Evolutionary conservation across 805 yeast genomes (phyloP), one percentile per base, ranked within the genome.

Genomic region (Scheffersomyces amazonensis): DNA sequence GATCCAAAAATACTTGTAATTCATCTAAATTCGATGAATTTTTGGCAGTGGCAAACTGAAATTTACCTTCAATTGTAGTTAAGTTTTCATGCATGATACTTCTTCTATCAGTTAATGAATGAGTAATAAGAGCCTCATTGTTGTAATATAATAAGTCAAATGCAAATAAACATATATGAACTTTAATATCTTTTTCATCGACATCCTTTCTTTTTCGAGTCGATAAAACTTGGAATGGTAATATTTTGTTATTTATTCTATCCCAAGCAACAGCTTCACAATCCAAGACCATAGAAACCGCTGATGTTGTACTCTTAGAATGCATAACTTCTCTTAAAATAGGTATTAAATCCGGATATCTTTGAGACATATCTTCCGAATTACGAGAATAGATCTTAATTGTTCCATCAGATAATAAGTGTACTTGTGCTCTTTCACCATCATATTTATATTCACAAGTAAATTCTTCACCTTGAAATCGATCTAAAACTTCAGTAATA

Each of bases 221-320:
- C 1, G 96, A 84, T 35, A 93, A 66, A 0, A 88, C 84, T 60
- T 93, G 99, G 63, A 93, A 93, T 1, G 99, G 99, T 40, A 93
- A 65, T 40, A 93, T 91, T 58, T 83, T 86, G n/a, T 78, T 60
- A 16, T 74, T 71, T 37, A 75, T 83, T 39, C 82, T 69, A 60
- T 91, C 96, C 95, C 96, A 93, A 0, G 99, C 99, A 7, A 93
- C 99, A 6, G 96, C 96, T 63, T 93, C 99, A 64, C 96, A 86
- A 58, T 93, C 99, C 41, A 93, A 60, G 41, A 93, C 88, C 59
- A 91, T 71, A 7, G 86, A 75, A 11, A 37, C 34, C 17, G 37
- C 36, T 13, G 47, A 35, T 29, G 65, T 63, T 1, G 79, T 71
- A 12, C 46, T 49, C 22, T 60, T 60, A 4, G 47, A 56, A 18